Percentiles rank a stretch among this genome's conserved stretches.
phyloP scores from a whole-genome alignment of 495 filamentous ascomycete genomes.

The Trichoderma orchidacearum region DNA sequence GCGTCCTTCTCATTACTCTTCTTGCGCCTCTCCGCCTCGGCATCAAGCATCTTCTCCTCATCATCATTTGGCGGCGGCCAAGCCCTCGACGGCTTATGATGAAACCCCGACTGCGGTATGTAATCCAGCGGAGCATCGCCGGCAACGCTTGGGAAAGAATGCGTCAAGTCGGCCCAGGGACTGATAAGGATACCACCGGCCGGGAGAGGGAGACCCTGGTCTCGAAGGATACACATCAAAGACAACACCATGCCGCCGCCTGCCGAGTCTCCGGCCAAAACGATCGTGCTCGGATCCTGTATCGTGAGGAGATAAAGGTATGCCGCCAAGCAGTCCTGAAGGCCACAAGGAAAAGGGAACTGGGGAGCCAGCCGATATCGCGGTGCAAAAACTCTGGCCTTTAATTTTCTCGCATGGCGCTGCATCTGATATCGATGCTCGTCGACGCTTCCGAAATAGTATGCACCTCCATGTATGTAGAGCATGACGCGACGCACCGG shows the following conservation, averaged over 20 bases:
- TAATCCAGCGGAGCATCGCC: conserved; percentile 65
- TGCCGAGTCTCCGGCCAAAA: conserved; percentile 79
- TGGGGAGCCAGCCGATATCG: conserved; percentile 83
- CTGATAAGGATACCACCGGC: conserved; percentile 84
- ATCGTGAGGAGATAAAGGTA: conserved; percentile 68
- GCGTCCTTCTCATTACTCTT: conserved; percentile 8
- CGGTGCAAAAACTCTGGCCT: conserved; percentile 77
- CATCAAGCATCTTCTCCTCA: conserved; percentile 31
- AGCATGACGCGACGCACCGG: conserved; percentile 69
- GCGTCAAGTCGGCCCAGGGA: conserved; percentile 88
- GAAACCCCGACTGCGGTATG: conserved; percentile 75
- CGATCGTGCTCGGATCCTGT: conserved; percentile 63
- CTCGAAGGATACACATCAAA: conserved; percentile 67
- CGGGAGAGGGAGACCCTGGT: conserved; percentile 67
- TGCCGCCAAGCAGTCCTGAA: conserved; percentile 76
- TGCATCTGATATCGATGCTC: conserved; percentile 95
- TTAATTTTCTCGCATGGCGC: conserved; percentile 83
- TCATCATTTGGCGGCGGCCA: conserved; percentile 89
- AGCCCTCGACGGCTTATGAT: conserved; percentile 64
- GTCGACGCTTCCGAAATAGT: conserved; percentile 77
- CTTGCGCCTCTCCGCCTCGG: conserved; percentile 9
- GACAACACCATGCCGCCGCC: conserved; percentile 77
- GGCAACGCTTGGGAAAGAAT: conserved; percentile 83
- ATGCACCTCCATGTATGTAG: conserved; percentile 71
- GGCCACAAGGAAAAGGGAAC: conserved; percentile 85